Evolutionary conservation across 164 flowering plant species (phyloP).

Genomic region (Magnolia changhungtana): DNA sequence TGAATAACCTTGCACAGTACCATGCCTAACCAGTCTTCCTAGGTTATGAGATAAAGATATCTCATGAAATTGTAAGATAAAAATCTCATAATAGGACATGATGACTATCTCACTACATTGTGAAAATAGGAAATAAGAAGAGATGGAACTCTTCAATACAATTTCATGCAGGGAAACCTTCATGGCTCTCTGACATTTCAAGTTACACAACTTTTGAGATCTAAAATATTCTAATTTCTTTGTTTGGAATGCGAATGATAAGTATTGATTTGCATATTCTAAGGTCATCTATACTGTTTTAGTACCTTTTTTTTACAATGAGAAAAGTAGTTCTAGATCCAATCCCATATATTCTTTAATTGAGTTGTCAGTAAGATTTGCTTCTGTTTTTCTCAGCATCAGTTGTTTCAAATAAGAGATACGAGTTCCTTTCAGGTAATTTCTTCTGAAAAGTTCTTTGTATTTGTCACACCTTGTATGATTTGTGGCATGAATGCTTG

Average conservation of each 20-base stretch:
- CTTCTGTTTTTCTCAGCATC: constrained; percentile 48
- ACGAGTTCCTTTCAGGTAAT: constrained; percentile 78
- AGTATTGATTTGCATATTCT: background rate
- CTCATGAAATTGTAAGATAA: too few relatives aligned
- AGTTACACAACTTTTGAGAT: background rate
- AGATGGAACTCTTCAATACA: too few relatives aligned
- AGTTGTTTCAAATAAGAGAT: constrained; percentile 55
- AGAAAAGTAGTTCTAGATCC: background rate
- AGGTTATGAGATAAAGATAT: too few relatives aligned
- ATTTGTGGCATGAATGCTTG: background rate
- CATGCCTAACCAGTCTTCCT: too few relatives aligned
- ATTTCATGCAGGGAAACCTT: background rate
- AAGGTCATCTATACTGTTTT: background rate
- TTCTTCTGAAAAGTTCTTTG: background rate
- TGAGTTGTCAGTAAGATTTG: background rate
- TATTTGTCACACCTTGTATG: background rate
- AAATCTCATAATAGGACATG: too few relatives aligned
- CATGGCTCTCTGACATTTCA: background rate
- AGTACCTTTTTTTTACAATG: background rate
- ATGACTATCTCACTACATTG: too few relatives aligned
- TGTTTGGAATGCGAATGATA: background rate
- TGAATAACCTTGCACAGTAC: too few relatives aligned
- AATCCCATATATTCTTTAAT: background rate
- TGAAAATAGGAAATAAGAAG: too few relatives aligned
- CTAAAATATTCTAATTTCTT: background rate